Conservation (phyloP, 148 eudicot species). For the Rhododendron kiyosumense region DNA sequence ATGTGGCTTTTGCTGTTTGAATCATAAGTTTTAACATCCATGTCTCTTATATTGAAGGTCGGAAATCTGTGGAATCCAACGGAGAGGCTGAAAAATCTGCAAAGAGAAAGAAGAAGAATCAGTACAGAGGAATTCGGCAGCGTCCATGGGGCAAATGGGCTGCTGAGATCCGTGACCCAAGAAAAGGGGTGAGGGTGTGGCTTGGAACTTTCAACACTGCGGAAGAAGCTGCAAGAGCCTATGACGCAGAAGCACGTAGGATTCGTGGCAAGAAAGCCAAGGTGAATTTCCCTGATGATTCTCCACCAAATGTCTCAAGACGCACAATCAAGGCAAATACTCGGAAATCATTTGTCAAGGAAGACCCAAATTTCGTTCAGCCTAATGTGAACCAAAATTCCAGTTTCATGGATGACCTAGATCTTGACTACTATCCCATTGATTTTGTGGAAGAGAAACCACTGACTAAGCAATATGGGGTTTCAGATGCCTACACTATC, state of each 20-base stretch:
- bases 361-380: constrained; percentile 22
- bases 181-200: constrained; percentile 97
- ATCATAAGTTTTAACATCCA: neutral
- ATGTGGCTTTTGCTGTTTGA: neutral
- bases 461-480: constrained; percentile 24
- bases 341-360: constrained; percentile 24
- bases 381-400: constrained; percentile 30
- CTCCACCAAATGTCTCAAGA: constrained; percentile 29
- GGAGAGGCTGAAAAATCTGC: constrained; percentile 56
- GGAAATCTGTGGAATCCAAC: constrained; percentile 37
- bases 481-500: constrained; percentile 20
- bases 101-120: constrained; percentile 82
- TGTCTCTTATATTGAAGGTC: constrained; percentile 30
- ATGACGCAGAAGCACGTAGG: constrained; percentile 90
- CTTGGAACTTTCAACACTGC: constrained; percentile 97
- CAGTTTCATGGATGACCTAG: constrained; percentile 24
- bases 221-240: constrained; percentile 98
- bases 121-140: constrained; percentile 90
- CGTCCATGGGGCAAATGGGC: constrained; percentile 99
- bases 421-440: constrained; percentile 23
- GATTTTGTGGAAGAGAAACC: constrained; percentile 61
- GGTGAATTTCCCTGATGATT: constrained; percentile 78
- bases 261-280: constrained; percentile 96
- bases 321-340: constrained; percentile 32
- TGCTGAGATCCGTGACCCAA: constrained; percentile 98